These are phyloP conservation scores for Euphorbia lathyris DNA, from an alignment of 345 rosid species.

Conservation along the genomic window DNA sequence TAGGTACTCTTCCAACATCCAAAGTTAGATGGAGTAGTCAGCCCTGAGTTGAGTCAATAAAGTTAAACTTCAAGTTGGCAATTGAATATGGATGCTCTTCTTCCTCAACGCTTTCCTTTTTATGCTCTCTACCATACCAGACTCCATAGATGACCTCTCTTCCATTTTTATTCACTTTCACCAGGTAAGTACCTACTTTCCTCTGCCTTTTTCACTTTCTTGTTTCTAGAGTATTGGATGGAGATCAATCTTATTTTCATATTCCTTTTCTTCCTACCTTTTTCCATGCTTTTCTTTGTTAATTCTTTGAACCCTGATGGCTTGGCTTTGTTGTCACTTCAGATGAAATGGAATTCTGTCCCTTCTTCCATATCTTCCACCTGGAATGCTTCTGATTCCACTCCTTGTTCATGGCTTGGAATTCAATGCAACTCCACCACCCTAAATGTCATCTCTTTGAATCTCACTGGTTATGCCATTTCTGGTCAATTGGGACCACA, in stretches of 20 bases:
- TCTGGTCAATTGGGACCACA: conserved; percentile 59
- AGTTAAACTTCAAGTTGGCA: too few relatives aligned
- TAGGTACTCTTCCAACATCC: too few relatives aligned
- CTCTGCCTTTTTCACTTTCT: background rate
- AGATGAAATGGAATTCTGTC: conserved; percentile 39
- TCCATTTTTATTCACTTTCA: background rate
- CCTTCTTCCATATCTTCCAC: conserved; percentile 40
- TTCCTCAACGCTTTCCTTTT: too few relatives aligned
- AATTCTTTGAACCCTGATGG: conserved; percentile 48
- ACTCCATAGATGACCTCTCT: background rate
- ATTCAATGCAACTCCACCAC: conserved; percentile 6
- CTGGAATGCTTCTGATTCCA: conserved; percentile 17
- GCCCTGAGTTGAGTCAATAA: too few relatives aligned
- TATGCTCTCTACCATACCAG: too few relatives aligned
- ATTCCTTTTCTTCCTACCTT: background rate
- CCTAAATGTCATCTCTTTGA: conserved; percentile 35
- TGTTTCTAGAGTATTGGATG: background rate
- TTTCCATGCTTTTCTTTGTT: background rate
- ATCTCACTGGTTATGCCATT: conserved; percentile 39
- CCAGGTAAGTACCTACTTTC: background rate
- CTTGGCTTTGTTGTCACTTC: conserved; percentile 46
- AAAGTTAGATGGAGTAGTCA: too few relatives aligned
- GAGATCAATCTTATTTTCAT: background rate
- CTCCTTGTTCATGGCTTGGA: conserved; percentile 12
- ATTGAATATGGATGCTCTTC: too few relatives aligned